Conservation (phyloP, 257 asterid genomes). For the Verbascum thapsus region DNA sequence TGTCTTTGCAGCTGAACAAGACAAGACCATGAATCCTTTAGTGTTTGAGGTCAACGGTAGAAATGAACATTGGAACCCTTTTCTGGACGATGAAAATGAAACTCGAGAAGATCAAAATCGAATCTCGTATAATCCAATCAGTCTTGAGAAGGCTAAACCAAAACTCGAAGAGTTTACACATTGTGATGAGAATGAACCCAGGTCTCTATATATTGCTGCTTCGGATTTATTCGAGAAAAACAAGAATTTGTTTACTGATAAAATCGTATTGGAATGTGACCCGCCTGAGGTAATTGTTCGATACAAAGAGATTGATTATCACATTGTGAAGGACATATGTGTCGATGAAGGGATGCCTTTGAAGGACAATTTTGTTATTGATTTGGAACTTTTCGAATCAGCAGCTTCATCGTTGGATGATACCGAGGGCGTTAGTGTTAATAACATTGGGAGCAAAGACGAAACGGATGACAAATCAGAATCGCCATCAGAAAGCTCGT, state of each 20-base stretch:
- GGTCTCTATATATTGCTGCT: too few relatives aligned
- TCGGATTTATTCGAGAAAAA: conserved; percentile 35
- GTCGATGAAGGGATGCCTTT: conserved; percentile 55
- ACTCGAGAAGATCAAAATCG: conserved; percentile 29
- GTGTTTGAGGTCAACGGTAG: conserved; percentile 26
- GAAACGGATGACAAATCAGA: conserved; percentile 25
- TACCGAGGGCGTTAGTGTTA: too few relatives aligned
- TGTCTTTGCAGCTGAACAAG: conserved; percentile 42
- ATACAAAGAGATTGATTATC: conserved; percentile 51
- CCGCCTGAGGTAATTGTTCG: conserved; percentile 46
- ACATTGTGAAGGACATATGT: conserved; percentile 66
- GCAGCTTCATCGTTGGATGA: conserved; percentile 33
- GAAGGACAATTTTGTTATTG: conserved; percentile 36
- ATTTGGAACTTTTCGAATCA: conserved; percentile 28
- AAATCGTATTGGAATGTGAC: conserved; percentile 41
- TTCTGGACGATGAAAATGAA: conserved; percentile 36
- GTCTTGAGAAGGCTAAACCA: conserved; percentile 28
- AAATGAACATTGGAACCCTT: conserved; percentile 36
- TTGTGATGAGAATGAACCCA: too few relatives aligned
- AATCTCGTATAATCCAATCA: conserved; percentile 25
- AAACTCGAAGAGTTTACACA: conserved; percentile 27
- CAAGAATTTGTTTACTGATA: conserved; percentile 31
- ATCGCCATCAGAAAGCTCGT: conserved; percentile 27
- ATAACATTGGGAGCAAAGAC: conserved; percentile 33
- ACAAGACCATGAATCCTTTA: conserved; percentile 41